phyloP scores from a whole-genome alignment of 2,329 filamentous ascomycete species.

The Ceratocystis lukuohia region DNA sequence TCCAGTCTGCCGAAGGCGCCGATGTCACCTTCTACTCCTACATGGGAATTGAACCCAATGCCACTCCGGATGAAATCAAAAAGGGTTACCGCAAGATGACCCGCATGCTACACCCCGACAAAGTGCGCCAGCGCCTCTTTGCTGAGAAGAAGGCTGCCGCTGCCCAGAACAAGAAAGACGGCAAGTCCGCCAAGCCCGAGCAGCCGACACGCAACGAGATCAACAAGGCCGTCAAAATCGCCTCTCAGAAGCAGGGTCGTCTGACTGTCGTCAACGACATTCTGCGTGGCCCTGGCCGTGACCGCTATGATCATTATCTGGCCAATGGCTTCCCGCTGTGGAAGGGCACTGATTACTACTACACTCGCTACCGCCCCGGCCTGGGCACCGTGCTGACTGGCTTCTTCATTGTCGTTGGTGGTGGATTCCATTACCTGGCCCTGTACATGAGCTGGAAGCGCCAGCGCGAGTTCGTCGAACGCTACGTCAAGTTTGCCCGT shows the following conservation, averaged over 20 bases:
- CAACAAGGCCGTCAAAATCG: conserved; percentile 64
- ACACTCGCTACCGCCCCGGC: conserved; percentile 81
- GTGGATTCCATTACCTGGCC: conserved; percentile 73
- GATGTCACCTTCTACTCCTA: conserved; percentile 93
- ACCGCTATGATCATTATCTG: conserved; percentile 91
- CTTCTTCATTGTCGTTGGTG: conserved; percentile 69
- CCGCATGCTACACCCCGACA: conserved; percentile 78
- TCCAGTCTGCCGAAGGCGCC: conserved; percentile 58
- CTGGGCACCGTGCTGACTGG: conserved; percentile 72
- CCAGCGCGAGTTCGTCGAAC: conserved; percentile 78
- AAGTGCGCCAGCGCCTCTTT: conserved; percentile 73
- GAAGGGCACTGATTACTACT: conserved; percentile 98
- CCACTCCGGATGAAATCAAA: conserved; percentile 75
- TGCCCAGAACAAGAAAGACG: conserved; percentile 27
- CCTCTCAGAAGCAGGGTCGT: conserved; percentile 69
- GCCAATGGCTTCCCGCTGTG: conserved; percentile 86
- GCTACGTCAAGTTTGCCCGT: conserved; percentile 82
- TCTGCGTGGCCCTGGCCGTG: conserved; percentile 63
- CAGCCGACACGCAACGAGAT: conserved; percentile 68
- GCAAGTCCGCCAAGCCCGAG: conserved; percentile 45
- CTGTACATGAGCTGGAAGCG: conserved; percentile 79
- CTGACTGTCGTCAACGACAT: conserved; percentile 76
- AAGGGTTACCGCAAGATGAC: conserved; percentile 89
- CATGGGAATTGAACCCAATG: conserved; percentile 59
- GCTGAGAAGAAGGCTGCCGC: conserved; percentile 49